Conservation (phyloP, 2,329 filamentous ascomycete genomes). For the Aspergillus neotritici region DNA sequence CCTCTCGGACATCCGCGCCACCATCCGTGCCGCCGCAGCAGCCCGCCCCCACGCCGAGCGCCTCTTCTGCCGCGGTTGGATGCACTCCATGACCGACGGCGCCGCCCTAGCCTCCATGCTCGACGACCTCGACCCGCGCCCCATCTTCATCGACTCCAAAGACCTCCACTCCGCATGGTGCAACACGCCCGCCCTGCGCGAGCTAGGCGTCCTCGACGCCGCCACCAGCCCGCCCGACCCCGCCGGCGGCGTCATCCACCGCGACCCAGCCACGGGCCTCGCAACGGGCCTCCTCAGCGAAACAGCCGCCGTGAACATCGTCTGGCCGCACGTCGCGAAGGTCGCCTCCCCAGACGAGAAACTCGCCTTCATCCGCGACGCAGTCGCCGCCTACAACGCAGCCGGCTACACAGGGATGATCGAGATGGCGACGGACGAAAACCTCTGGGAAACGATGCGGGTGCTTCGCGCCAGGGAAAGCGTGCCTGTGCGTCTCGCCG, state of each 20-base stretch:
- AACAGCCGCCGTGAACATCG: conserved; percentile 40
- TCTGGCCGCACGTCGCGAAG: conserved; percentile 45
- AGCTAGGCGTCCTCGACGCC: conserved; percentile 38
- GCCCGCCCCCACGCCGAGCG: conserved; percentile 34
- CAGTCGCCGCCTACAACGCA: conserved; percentile 39
- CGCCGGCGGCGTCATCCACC: conserved; percentile 43
- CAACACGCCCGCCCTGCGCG: conserved; percentile 42
- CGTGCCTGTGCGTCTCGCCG: conserved; percentile 40
- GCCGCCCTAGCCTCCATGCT: conserved; percentile 40
- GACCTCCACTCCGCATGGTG: conserved; percentile 49
- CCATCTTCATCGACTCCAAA: conserved; percentile 47
- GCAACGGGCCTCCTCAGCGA: conserved; percentile 44
- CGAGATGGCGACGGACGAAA: conserved; percentile 50
- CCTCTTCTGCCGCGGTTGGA: conserved; percentile 46
- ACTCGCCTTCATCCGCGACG: conserved; percentile 35
- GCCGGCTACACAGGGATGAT: conserved; percentile 46
- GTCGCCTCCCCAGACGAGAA: conserved; percentile 41
- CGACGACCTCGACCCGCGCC: conserved; percentile 44
- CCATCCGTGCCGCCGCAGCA: conserved; percentile 36
- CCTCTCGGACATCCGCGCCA: conserved; percentile 38
- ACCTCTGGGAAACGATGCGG: conserved; percentile 40
- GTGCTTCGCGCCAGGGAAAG: conserved; percentile 26
- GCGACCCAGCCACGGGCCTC: conserved; percentile 33
- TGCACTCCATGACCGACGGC: conserved; percentile 43
- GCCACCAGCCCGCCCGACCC: conserved; percentile 26